Evolutionary conservation across 768 basidiomycete species (phyloP), one percentile per base, ranked within the genome.

Genomic region (Hemileccinum impolitum): DNA sequence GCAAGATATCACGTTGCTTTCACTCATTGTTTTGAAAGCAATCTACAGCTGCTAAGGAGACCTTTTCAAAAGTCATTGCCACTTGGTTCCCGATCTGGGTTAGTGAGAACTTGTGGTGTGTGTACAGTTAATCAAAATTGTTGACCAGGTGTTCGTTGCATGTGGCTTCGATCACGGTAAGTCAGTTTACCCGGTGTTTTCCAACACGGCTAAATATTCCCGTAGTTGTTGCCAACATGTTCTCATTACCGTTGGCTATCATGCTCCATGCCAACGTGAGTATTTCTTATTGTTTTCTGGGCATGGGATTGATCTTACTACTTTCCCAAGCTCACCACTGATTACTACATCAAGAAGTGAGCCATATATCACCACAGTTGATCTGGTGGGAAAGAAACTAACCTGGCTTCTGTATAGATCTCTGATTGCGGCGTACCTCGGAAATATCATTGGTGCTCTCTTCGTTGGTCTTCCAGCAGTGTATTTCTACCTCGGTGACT

Each of bases 21-120:
- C 14, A 37, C 28, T 52, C 32, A 57, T 43, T 25, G 15, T 30
- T 46, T 45, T 35, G 5, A 11, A 61, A 88, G 86, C 85, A 86
- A 86, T 77, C 82, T 0, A 71, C 82, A 15, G 82, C 76, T 14
- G 82, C 86, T 12, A 78, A 65, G 37, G 86, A 88, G 7, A 85
- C 84, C 1, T 58, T 81, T 10, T 88, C 86, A 7, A 88, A 88
- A 77, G 73, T 87, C 34, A 68, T 81, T 49, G 78, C 80, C 0
- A 73, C 78, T 41, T 87, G 85, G 86, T 77, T 87, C 47, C 86
- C 86, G 6, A 86, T 87, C 51, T 87, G 84, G 83, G 83, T 83
- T 56, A 34, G 74, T 42, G 28, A 30, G 28, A 30, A 30, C 28
- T 9, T 30, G 28, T 9, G 11, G 8, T 30, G 28, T 4, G 28